Base-by-base conservation (phyloP, 352 stramenopile genomes). In the Phytophthora foliorum region DNA sequence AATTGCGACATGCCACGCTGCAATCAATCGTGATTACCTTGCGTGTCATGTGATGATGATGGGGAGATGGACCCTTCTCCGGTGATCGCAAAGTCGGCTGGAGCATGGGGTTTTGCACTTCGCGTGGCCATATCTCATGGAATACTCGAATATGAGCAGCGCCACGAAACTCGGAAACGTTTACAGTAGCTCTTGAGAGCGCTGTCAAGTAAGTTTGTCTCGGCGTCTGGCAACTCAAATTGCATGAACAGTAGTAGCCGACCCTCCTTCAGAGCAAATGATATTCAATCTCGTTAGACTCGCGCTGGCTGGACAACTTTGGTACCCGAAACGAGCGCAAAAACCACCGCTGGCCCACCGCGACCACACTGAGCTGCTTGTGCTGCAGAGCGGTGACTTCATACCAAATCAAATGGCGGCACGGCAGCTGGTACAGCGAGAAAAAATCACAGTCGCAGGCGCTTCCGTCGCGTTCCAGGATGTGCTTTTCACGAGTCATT, bases 281-380 rank as follows among this genome's bases (percentile, higher is more conserved):
- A 46, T 90, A 92, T 60, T 90, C 84, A 42, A 92, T 89, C 71
- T 92, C 84, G 61, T 92, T 92, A 9, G 84, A 91, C 64, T 91
- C 82, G 62, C 81, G 81, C 31, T 84, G 74, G 24, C 69, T 83
- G 25, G 57, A 61, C 46, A 92, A 68, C 62, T 88, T 90, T 19
- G 82, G 82, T 24, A 74, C 69, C 57, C 90, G 84, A 70, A 91
- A 92, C 14, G 84, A 89, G 22, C 84, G 82, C 41, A 92, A 65
- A 59, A 91, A 88, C 84, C 84, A 92, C 17, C 84, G 78, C 51
- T 70, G 67, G 13, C 77, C 80, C 10, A 91, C 82, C 0, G 84
- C 82, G 22, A 63, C 80, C 79, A 92, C 75, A 29, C 78, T 90
- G 38, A 92, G 48, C 45, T 91, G 84, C 62, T 88, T 84, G 74